A percentile compares a stretch with the other conserved stretches of the same genome.
phyloP scores from a whole-genome alignment of 2,329 filamentous ascomycete genomes.

The Pseudogymnoascus pannorum region DNA sequence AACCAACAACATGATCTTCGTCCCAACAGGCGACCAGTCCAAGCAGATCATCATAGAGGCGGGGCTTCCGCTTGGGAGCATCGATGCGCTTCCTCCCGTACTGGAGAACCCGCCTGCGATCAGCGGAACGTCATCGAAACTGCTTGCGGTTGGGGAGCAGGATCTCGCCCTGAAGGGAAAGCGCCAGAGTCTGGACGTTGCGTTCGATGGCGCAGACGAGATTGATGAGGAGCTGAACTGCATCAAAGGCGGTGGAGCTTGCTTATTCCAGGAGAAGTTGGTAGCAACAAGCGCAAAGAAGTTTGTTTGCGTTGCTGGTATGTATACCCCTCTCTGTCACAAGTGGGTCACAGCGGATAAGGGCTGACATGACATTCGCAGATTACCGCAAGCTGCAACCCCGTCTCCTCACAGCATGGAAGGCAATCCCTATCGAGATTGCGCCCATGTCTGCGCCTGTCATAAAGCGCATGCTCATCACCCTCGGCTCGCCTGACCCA shows the following conservation, averaged over 20 bases:
- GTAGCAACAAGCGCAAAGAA: constrained; percentile 77
- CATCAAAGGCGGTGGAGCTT: constrained; percentile 97
- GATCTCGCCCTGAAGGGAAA: constrained; percentile 30
- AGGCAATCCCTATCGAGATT: constrained; percentile 86
- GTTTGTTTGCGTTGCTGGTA: constrained; percentile 81
- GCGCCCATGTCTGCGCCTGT: constrained; percentile 74
- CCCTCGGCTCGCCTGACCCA: constrained; percentile 66
- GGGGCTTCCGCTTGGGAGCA: constrained; percentile 61
- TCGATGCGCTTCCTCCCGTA: constrained; percentile 29
- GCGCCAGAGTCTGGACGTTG: constrained; percentile 64
- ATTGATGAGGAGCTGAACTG: constrained; percentile 91
- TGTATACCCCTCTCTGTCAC: constrained; percentile 24
- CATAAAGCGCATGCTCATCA: constrained; percentile 64
- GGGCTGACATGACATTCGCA: constrained; percentile 26
- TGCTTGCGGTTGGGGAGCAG: constrained; percentile 46
- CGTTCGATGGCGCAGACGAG: constrained; percentile 95
- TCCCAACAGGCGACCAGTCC: constrained; percentile 83
- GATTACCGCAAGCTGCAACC: constrained; percentile 86
- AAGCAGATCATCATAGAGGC: constrained; percentile 77
- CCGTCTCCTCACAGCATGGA: constrained; percentile 70
- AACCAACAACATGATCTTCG: constrained; percentile 64
- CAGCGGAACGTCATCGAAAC: constrained; percentile 53
- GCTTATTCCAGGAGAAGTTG: constrained; percentile 94
- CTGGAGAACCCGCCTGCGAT: constrained; percentile 20
- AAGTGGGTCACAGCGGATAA: background rate